Evolutionary conservation across 164 flowering plant species (phyloP), one percentile per base, ranked within the genome.

Genomic region (Litsea cubeba): DNA sequence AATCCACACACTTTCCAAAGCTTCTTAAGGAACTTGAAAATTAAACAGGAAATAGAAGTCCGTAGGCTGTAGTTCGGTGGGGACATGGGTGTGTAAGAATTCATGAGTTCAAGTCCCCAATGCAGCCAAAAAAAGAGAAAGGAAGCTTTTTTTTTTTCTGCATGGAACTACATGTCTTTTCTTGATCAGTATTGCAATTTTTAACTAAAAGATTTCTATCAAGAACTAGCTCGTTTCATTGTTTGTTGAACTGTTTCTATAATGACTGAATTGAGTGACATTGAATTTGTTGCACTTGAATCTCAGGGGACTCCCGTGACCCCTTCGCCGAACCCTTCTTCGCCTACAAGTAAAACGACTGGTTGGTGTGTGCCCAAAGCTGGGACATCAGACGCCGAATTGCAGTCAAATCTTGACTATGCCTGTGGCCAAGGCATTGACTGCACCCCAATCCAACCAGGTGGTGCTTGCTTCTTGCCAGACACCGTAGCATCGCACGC

Each of bases 351-450:
- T 12, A 81, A 76, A 50, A 78, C 83, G 46, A 60, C 77, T 17
- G 82, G 73, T 2, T 91, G 96, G 97, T 93, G 96, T 69, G 83
- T 93, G 69, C 96, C 96, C 7, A 88, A 88, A 76, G 62, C 80
- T 4, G 94, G 92, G 12, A 75, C 84, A 30, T 64, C 90, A 0
- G 91, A 88, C 54, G 85, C 86, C 18, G 77, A 87, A 57, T 64
- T 90, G 78, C 97, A 93, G 78, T 74, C 84, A 40, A 91, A 85
- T 83, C 82, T 93, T 2, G 95, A 93, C 78, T 93, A 91, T 72
- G 94, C 89, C 0, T 93, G 97, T 68, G 77, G 93, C 57, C 89
- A 83, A 24, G 85, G 88, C 67, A 79, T 87, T 5, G 92, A 92
- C 68, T 92, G 97, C 64, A 40, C 85, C 17, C 77, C 91, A 17